Percentiles rank a stretch among this genome's conserved stretches.
Evolutionary conservation across 2,329 filamentous ascomycete genomes (phyloP).

Genomic region (Pezicula neosporulosa): DNA sequence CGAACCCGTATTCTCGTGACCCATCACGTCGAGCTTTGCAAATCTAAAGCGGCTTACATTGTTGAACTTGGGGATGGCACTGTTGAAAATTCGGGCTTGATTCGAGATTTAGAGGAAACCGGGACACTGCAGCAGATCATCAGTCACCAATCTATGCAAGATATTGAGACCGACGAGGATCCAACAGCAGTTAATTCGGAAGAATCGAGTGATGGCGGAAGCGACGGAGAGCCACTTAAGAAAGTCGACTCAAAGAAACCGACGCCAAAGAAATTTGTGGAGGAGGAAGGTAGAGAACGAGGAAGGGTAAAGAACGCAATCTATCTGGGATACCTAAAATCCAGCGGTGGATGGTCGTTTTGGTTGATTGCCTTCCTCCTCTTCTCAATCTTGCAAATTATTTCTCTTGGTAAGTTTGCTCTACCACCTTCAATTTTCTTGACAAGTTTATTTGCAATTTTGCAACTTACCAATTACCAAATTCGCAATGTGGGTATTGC

Average conservation of each 20-base stretch:
- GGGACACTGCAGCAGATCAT: conserved; percentile 55
- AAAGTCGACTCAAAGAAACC: conserved; percentile 47
- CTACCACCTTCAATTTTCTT: not conserved
- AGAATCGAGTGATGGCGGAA: conserved; percentile 39
- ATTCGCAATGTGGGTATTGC: not conserved
- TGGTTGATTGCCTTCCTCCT: conserved; percentile 53
- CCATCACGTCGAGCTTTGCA: conserved; percentile 71
- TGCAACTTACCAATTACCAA: not conserved
- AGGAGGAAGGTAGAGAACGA: conserved; percentile 70
- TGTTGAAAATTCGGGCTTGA: conserved; percentile 59
- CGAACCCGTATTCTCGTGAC: conserved; percentile 78
- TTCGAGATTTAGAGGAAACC: conserved; percentile 59
- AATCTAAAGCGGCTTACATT: conserved; percentile 68
- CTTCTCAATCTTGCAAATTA: conserved; percentile 50
- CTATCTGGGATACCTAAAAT: conserved; percentile 64
- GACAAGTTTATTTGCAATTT: not conserved
- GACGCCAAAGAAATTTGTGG: conserved; percentile 65
- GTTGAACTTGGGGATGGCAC: conserved; percentile 69
- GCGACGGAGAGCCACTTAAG: conserved; percentile 40
- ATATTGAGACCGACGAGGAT: conserved; percentile 46
- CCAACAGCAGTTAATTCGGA: conserved; percentile 54
- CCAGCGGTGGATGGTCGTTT: conserved; percentile 59
- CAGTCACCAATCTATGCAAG: conserved; percentile 45
- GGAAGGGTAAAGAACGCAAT: conserved; percentile 65
- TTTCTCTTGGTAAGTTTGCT: conserved; percentile 47